Evolutionary conservation across 495 filamentous ascomycete genomes (phyloP).

Genomic region (Aspergillus diversus): DNA sequence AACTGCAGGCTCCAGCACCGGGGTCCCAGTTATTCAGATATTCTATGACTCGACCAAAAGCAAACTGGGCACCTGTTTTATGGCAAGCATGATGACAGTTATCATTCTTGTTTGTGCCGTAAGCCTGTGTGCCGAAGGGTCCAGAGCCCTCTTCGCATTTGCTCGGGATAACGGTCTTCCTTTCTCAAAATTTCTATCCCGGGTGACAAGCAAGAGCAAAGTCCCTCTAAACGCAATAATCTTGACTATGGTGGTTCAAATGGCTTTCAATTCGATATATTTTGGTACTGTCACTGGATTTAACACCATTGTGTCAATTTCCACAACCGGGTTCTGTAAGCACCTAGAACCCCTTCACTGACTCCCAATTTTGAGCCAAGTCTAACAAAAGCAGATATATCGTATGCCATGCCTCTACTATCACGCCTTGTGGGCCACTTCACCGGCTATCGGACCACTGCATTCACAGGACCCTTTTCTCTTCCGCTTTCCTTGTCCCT

Average conservation of each 20-base stretch:
- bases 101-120: conserved; percentile 47
- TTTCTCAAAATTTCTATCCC: conserved; percentile 46
- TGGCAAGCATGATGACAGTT: conserved; percentile 48
- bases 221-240: conserved; percentile 52
- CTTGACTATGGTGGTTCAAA: conserved; percentile 45
- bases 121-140: conserved; percentile 49
- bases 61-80: conserved; percentile 45
- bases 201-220: conserved; percentile 40
- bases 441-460: conserved; percentile 15
- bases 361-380: background rate
- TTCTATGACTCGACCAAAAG: conserved; percentile 53
- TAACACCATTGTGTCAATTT: conserved; percentile 57
- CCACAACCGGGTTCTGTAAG: conserved; percentile 59
- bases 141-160: conserved; percentile 52
- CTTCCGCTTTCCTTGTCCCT: conserved; percentile 42
- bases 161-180: conserved; percentile 54
- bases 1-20: conserved; percentile 46
- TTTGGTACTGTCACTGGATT: conserved; percentile 59
- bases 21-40: conserved; percentile 45
- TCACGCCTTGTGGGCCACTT: conserved; percentile 16
- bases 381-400: conserved; percentile 13
- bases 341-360: background rate
- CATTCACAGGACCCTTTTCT: conserved; percentile 43
- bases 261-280: conserved; percentile 57
- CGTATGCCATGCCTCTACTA: conserved; percentile 20